phyloP scores from a whole-genome alignment of 192 early-diverging fungal species.

The Borealophlyctis nickersoniae region DNA sequence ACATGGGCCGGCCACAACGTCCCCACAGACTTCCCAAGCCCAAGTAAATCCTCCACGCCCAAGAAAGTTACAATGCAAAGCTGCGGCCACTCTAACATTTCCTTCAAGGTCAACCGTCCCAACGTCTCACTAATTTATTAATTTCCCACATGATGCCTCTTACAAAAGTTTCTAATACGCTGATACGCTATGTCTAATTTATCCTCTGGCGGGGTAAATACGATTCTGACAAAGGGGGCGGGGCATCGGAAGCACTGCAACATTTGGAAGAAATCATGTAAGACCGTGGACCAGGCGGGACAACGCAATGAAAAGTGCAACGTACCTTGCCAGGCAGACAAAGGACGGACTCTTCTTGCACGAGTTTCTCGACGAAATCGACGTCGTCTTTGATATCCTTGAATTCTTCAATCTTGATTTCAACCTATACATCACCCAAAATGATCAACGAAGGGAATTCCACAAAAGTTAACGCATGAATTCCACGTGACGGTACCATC shows the following conservation, averaged over 20 bases:
- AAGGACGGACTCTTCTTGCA: conserved; percentile 79
- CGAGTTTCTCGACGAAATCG: conserved; percentile 77
- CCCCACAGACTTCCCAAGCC: no score
- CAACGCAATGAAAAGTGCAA: background rate
- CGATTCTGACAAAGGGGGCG: conserved; percentile 70
- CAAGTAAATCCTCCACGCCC: no score
- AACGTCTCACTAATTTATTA: no score
- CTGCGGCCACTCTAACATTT: no score
- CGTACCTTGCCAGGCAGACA: conserved; percentile 74
- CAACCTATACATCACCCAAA: conserved; percentile 29
- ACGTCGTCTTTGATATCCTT: conserved; percentile 72
- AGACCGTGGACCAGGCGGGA: background rate
- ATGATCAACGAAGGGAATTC: background rate
- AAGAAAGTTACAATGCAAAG: no score
- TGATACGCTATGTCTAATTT: conserved; percentile 68
- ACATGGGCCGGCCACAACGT: no score
- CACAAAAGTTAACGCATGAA: no score
- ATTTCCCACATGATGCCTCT: conserved; percentile 62
- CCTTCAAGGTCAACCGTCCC: no score
- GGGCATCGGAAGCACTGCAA: conserved; percentile 74
- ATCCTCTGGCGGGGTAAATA: conserved; percentile 75
- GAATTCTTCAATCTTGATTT: conserved; percentile 66
- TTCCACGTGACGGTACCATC: conserved; percentile 56
- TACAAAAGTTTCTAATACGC: conserved; percentile 78
- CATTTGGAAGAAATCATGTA: background rate